These are phyloP conservation scores for Flaveria linearis DNA, from an alignment of 129 eudicot genomes.

Conservation along the genomic window DNA sequence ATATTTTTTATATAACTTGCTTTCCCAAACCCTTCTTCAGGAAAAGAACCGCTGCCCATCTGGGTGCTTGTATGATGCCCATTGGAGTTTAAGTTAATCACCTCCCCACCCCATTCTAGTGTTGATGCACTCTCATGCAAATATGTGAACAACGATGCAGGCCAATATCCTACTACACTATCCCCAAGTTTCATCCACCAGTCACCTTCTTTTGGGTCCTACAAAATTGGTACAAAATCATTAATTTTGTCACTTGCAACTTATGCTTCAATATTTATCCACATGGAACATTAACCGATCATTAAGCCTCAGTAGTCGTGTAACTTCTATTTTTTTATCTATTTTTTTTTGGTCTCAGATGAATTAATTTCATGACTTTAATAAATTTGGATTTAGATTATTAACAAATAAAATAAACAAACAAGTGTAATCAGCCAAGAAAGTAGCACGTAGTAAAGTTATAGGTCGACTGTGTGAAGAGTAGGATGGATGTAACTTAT, in stretches of 20 bases:
- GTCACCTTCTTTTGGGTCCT: constrained; percentile 78
- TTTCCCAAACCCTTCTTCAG: constrained; percentile 66
- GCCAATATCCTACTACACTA: constrained; percentile 80
- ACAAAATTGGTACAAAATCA: constrained; percentile 13
- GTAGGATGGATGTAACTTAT: no score
- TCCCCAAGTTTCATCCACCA: constrained; percentile 91
- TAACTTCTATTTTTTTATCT: neutral
- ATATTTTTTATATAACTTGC: constrained; percentile 68
- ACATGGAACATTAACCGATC: neutral
- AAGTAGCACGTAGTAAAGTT: no score
- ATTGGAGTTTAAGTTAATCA: constrained; percentile 61
- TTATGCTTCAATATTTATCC: neutral
- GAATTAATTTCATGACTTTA: no score
- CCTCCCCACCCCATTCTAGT: constrained; percentile 86
- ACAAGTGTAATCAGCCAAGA: no score
- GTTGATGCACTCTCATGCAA: constrained; percentile 57
- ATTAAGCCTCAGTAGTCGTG: neutral
- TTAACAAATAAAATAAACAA: no score
- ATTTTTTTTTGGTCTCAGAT: neutral
- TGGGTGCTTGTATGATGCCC: constrained; percentile 79
- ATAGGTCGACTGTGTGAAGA: no score
- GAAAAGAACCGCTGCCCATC: constrained; percentile 88
- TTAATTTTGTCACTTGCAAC: neutral
- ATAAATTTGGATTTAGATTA: no score
- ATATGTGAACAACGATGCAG: constrained; percentile 59